A percentile compares a stretch with the other conserved stretches of the same genome.
Conservation (phyloP, 768 basidiomycete species). For the Rhizopogon sp. region DNA sequence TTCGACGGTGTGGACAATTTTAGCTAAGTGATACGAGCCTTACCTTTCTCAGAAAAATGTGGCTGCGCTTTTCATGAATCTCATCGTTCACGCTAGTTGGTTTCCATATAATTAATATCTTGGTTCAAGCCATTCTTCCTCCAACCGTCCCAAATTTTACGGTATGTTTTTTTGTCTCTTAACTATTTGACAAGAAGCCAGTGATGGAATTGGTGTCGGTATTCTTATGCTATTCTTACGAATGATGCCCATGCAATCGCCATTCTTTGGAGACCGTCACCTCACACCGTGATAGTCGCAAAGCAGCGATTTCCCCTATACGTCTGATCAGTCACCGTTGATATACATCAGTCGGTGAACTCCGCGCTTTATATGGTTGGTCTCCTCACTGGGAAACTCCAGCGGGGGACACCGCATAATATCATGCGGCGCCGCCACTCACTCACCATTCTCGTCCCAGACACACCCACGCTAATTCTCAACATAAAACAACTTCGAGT, state of each 20-base stretch:
- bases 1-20: neutral
- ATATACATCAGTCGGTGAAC: too few species aligned
- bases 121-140: neutral
- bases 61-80: too few species aligned
- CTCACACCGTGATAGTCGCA: neutral
- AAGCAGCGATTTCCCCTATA: neutral
- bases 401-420: too few species aligned
- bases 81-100: too few species aligned
- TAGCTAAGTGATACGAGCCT: neutral
- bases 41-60: neutral
- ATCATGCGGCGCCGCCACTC: neutral
- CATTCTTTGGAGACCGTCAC: neutral
- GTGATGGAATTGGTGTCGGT: neutral
- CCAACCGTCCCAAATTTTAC: neutral
- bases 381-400: neutral
- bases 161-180: neutral
- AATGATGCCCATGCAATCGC: neutral
- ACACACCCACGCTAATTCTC: neutral
- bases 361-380: neutral
- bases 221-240: neutral
- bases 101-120: neutral
- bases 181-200: neutral
- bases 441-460: neutral
- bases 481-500: neutral
- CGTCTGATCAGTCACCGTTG: too few species aligned